Conservation (phyloP, 2,329 filamentous ascomycete species). For the Aspergillus melleus region DNA sequence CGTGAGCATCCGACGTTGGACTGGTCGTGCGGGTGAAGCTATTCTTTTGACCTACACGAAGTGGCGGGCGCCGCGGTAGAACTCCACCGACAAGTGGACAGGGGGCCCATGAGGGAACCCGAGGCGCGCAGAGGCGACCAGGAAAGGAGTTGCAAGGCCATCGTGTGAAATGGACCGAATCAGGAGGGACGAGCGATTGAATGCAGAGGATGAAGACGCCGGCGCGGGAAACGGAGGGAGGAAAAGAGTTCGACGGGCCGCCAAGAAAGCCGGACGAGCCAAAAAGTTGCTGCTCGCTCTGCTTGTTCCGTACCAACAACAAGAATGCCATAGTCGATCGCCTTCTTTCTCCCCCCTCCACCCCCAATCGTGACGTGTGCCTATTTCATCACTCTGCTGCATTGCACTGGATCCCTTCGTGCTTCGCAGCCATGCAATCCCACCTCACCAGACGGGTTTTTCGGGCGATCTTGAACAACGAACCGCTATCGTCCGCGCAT, state of each 20-base stretch:
- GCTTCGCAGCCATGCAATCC: conserved; percentile 40
- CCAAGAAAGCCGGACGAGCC: neutral
- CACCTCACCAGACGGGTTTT: conserved; percentile 47
- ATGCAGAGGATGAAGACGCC: neutral
- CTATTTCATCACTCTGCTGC: neutral
- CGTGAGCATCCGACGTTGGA: neutral
- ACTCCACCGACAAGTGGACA: conserved; percentile 34
- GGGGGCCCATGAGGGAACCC: conserved; percentile 17
- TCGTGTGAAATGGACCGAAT: conserved; percentile 9
- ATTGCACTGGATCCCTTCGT: neutral
- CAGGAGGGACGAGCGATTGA: neutral
- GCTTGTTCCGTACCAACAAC: neutral
- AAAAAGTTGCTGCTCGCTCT: neutral
- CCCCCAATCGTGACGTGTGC: neutral
- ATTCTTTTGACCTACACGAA: neutral
- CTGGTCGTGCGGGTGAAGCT: neutral
- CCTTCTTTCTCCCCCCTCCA: too few species aligned
- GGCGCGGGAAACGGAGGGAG: too few species aligned
- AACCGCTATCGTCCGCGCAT: conserved; percentile 42
- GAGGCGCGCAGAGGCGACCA: conserved; percentile 28
- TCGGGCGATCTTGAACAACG: conserved; percentile 45
- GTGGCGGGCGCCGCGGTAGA: conserved; percentile 32
- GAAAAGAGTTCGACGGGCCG: neutral
- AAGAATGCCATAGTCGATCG: neutral
- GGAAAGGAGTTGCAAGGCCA: conserved; percentile 32